Conservation (phyloP, 2,329 filamentous ascomycete genomes). For the Sporothrix globosa region DNA sequence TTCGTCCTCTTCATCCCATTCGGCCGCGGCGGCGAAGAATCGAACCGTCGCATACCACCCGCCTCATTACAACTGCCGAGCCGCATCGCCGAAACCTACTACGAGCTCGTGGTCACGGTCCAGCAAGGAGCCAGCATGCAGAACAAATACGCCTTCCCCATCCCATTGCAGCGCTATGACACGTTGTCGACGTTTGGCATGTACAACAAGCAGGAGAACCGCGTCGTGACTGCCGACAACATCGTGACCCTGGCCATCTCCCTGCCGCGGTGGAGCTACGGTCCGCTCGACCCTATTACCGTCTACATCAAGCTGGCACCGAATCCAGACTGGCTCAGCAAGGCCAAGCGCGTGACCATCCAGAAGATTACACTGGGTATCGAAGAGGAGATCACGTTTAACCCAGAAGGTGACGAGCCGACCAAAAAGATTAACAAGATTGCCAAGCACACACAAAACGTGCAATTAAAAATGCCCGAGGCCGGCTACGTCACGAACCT, state of each 20-base stretch:
- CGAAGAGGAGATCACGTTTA: conserved; percentile 98
- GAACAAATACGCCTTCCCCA: conserved; percentile 87
- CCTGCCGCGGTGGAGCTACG: conserved; percentile 93
- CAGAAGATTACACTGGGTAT: conserved; percentile 91
- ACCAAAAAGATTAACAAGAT: conserved; percentile 86
- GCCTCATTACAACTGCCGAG: conserved; percentile 88
- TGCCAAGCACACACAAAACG: conserved; percentile 77
- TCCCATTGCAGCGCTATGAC: conserved; percentile 91
- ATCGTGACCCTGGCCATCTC: conserved; percentile 90
- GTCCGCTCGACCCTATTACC: conserved; percentile 89
- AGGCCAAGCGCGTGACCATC: conserved; percentile 89
- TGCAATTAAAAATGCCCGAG: conserved; percentile 85
- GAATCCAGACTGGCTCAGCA: conserved; percentile 87
- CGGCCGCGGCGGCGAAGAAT: conserved; percentile 86
- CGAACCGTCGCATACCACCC: conserved; percentile 85
- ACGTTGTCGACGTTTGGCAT: conserved; percentile 98
- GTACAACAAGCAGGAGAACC: conserved; percentile 95
- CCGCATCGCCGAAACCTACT: conserved; percentile 94
- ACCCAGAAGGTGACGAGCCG: conserved; percentile 94
- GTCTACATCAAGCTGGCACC: conserved; percentile 94
- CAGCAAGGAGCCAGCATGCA: conserved; percentile 87
- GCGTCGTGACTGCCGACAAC: conserved; percentile 84
- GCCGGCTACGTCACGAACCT: conserved; percentile 92
- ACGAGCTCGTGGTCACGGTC: conserved; percentile 93
- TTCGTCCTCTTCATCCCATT: conserved; percentile 98